A percentile compares a stretch with the other conserved stretches of the same genome.
These are phyloP conservation scores for Closterium sp. DNA, from an alignment of 139 green algal genomes.

Conservation along the genomic window DNA sequence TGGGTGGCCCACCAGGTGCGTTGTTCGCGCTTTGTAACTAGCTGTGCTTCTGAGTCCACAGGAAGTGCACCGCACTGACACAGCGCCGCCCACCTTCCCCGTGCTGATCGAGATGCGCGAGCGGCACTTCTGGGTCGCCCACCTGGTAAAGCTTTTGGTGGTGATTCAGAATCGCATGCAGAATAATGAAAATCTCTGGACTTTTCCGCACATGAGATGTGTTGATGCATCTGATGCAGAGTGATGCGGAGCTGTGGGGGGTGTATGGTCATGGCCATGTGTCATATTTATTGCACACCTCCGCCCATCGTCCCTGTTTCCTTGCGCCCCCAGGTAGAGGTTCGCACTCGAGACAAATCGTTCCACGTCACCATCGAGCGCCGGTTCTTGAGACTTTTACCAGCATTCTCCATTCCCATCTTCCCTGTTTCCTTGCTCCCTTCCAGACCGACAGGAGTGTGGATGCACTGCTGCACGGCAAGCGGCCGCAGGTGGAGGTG, in stretches of 20 bases:
- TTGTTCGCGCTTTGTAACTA: not conserved
- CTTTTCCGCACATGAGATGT: too few relatives aligned
- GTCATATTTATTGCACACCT: too few relatives aligned
- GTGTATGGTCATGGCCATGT: too few relatives aligned
- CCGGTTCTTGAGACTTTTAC: too few relatives aligned
- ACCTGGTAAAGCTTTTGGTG: too few relatives aligned
- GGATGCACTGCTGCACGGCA: constrained; percentile 41
- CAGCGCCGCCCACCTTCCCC: constrained; percentile 78
- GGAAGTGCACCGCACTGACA: too few relatives aligned
- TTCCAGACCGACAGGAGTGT: constrained; percentile 43
- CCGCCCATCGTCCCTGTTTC: too few relatives aligned
- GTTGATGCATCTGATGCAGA: too few relatives aligned
- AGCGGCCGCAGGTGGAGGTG: constrained; percentile 39
- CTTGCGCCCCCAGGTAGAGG: too few relatives aligned
- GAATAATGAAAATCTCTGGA: too few relatives aligned
- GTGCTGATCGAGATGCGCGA: constrained; percentile 95
- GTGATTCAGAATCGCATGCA: constrained; percentile 20
- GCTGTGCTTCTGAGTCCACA: too few relatives aligned
- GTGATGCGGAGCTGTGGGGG: too few relatives aligned
- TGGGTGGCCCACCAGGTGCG: constrained; percentile 71
- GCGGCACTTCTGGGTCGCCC: constrained; percentile 76
- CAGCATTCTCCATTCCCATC: not conserved
- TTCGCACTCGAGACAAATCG: constrained; percentile 12
- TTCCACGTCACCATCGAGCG: constrained; percentile 34
- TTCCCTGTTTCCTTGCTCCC: not conserved